These are phyloP conservation scores for Cotoneaster glaucophyllus DNA, from an alignment of 306 rosid genomes.

Conservation along the genomic window DNA sequence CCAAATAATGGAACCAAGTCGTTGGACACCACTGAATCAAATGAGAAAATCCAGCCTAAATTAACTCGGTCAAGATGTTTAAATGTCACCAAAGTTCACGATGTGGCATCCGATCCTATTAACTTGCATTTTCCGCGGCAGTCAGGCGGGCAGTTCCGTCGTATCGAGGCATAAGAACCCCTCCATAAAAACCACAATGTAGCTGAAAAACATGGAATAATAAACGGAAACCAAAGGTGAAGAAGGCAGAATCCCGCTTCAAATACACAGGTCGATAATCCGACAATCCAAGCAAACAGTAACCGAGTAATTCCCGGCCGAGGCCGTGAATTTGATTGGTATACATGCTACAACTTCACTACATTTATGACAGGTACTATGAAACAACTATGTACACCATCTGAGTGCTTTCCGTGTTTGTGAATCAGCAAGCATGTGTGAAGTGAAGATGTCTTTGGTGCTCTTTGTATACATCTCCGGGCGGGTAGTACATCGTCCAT, in stretches of 20 bases:
- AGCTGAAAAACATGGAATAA: neutral
- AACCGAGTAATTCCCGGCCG: too few relatives aligned
- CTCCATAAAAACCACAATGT: neutral
- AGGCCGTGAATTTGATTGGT: neutral
- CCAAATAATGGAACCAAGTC: neutral
- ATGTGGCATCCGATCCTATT: neutral
- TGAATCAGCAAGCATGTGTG: neutral
- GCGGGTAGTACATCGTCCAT: neutral
- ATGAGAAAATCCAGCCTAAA: neutral
- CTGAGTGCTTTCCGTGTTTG: neutral
- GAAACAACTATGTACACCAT: conserved; percentile 42
- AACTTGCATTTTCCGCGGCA: neutral
- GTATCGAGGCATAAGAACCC: neutral
- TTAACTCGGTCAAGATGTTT: too few relatives aligned
- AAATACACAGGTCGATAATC: neutral
- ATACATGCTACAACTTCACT: conserved; percentile 2
- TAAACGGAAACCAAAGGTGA: neutral
- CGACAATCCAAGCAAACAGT: neutral
- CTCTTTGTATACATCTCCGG: conserved; percentile 2
- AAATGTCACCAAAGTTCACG: neutral
- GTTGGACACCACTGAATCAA: neutral
- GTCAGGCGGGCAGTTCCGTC: neutral
- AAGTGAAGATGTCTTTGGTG: neutral
- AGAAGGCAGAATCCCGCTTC: neutral
- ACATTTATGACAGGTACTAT: conserved; percentile 5